A percentile compares a stretch with the other conserved stretches of the same genome.
These are phyloP conservation scores for Arthrobotrys entomopaga DNA, from an alignment of 2,329 filamentous ascomycete genomes.

Conservation along the genomic window DNA sequence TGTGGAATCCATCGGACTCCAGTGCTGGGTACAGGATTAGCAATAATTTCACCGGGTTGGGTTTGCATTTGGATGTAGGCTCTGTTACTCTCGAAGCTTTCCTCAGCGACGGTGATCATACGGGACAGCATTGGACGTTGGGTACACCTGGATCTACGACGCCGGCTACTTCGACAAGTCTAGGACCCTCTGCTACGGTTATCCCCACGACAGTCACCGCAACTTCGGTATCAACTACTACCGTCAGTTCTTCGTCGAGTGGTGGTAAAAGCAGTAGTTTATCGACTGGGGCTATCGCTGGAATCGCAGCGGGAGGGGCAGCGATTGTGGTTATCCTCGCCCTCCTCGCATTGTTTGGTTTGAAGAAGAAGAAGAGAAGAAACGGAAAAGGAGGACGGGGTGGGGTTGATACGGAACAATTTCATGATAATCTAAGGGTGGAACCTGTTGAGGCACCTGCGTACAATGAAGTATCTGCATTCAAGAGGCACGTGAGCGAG, in stretches of 20 bases:
- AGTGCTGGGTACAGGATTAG: conserved; percentile 20
- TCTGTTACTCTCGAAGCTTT: conserved; percentile 15
- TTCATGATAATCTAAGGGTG: neutral
- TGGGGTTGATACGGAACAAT: neutral
- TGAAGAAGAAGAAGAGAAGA: conserved; percentile 21
- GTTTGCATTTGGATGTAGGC: conserved; percentile 27
- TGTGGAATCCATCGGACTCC: conserved; percentile 19
- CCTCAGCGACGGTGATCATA: conserved; percentile 13
- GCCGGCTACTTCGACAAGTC: neutral
- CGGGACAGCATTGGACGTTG: conserved; percentile 35
- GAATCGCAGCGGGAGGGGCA: conserved; percentile 27
- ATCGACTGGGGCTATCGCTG: conserved; percentile 19
- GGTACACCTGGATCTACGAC: neutral
- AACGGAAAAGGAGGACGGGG: neutral
- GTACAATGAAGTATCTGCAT: neutral
- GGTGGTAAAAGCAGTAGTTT: conserved; percentile 5
- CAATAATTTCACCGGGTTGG: conserved; percentile 27
- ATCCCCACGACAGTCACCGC: neutral
- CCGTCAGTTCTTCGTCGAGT: neutral
- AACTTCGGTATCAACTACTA: neutral
- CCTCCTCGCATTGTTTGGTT: conserved; percentile 1
- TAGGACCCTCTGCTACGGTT: neutral
- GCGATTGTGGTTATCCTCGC: conserved; percentile 18
- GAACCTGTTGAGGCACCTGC: neutral
- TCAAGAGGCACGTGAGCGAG: conserved; percentile 4